Evolutionary conservation across 208 protist genomes (phyloP).

Genomic region (Acanthamoeba sp.): DNA sequence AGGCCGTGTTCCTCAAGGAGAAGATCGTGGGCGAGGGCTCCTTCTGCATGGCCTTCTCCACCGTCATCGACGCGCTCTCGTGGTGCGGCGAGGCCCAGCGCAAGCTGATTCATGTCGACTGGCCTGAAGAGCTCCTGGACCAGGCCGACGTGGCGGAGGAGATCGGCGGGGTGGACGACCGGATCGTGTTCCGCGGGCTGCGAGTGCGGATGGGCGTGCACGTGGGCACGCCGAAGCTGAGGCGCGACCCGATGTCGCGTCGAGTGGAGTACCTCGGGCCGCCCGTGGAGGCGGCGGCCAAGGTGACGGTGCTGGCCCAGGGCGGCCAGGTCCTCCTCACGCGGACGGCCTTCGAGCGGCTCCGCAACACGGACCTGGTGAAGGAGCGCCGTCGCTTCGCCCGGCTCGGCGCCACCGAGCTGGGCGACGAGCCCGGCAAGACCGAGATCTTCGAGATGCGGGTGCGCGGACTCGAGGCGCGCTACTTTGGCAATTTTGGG

Average conservation of each 20-base stretch:
- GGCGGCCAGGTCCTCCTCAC: conserved; percentile 57
- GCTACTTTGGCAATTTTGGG: conserved; percentile 1
- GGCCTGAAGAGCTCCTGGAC: conserved; percentile 44
- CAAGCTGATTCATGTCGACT: conserved; percentile 53
- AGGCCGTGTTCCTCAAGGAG: conserved; percentile 5
- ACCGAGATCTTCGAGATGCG: conserved; percentile 32
- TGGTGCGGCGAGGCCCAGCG: conserved; percentile 11
- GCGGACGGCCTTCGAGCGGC: neutral
- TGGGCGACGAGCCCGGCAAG: neutral
- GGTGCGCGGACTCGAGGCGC: conserved; percentile 16
- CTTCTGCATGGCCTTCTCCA: conserved; percentile 59
- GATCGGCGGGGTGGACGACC: conserved; percentile 7
- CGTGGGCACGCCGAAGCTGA: neutral
- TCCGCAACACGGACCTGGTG: neutral
- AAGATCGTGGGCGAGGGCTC: conserved; percentile 57
- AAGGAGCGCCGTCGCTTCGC: neutral
- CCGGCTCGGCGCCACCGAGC: neutral
- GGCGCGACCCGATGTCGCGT: conserved; percentile 26
- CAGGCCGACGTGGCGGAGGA: conserved; percentile 18
- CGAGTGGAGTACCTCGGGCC: conserved; percentile 43
- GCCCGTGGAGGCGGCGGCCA: neutral
- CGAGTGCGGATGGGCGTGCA: conserved; percentile 69
- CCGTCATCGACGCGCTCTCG: neutral
- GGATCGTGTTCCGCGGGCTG: conserved; percentile 8
- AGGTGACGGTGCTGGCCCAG: conserved; percentile 40